These are phyloP conservation scores for Monilinia polystroma DNA, from an alignment of 2,329 filamentous ascomycete species.

Conservation along the genomic window DNA sequence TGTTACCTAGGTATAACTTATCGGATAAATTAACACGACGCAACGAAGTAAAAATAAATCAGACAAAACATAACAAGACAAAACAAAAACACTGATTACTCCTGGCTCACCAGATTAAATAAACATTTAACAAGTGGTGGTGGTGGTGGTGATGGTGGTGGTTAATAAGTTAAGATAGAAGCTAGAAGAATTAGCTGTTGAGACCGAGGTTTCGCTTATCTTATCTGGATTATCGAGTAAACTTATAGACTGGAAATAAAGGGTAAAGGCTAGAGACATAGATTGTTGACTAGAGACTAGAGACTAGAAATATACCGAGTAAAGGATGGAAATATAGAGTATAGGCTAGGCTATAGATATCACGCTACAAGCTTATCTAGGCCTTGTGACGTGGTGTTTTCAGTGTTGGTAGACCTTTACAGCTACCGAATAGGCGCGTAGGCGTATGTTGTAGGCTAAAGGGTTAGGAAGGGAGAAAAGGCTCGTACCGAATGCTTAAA, in stretches of 20 bases:
- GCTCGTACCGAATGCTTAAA: neutral
- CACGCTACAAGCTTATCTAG: neutral
- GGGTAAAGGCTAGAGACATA: too few relatives aligned
- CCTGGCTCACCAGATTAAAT: neutral
- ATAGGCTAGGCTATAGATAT: too few relatives aligned
- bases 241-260: too few relatives aligned
- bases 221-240: conserved; percentile 11
- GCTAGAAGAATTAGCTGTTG: too few relatives aligned
- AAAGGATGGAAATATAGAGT: too few relatives aligned
- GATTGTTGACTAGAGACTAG: too few relatives aligned
- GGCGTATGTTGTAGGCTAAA: neutral
- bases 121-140: neutral
- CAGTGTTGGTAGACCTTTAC: neutral
- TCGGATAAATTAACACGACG: neutral
- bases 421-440: neutral
- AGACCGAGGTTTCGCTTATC: conserved; percentile 23
- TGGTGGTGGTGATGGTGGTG: neutral
- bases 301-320: too few relatives aligned
- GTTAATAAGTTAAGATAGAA: too few relatives aligned
- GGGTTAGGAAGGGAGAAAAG: neutral
- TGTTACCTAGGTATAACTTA: neutral
- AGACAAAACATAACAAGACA: too few relatives aligned
- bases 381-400: conserved; percentile 14
- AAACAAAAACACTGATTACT: neutral
- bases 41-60: neutral